Conservation (phyloP, 169 alveolate species). For the Theileria luwenshuni region DNA sequence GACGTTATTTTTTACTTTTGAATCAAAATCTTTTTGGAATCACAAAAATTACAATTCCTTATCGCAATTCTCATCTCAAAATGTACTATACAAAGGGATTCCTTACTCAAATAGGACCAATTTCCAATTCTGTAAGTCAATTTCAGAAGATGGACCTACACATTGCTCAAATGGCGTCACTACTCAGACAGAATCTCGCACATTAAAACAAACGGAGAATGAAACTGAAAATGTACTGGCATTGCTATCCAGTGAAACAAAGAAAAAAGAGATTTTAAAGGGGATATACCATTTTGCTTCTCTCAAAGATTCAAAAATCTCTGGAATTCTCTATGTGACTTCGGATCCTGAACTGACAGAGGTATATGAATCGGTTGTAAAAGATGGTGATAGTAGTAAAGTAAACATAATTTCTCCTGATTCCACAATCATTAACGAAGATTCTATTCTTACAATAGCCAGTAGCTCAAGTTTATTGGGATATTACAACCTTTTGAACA, state of each 20-base stretch:
- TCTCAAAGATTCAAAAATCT: neutral
- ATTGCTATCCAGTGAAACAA: neutral
- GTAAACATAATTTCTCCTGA: neutral
- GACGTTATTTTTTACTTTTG: neutral
- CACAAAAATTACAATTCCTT: neutral
- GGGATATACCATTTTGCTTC: neutral
- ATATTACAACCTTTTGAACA: neutral
- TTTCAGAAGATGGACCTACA: neutral
- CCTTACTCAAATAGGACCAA: neutral
- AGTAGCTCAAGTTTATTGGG: neutral
- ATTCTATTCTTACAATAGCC: neutral
- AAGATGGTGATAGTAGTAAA: neutral
- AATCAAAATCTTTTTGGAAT: neutral
- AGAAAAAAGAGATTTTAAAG: neutral
- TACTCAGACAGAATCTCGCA: neutral
- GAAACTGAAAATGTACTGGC: neutral
- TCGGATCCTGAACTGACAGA: neutral
- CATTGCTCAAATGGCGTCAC: neutral
- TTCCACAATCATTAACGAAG: neutral
- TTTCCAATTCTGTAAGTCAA: neutral
- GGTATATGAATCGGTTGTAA: neutral
- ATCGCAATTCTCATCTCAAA: neutral
- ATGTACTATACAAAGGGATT: neutral
- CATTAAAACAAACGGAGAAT: too few species aligned
- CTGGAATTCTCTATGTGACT: neutral